These are phyloP conservation scores for Lactarius sanguifluus DNA, from an alignment of 768 basidiomycete species.

Conservation along the genomic window DNA sequence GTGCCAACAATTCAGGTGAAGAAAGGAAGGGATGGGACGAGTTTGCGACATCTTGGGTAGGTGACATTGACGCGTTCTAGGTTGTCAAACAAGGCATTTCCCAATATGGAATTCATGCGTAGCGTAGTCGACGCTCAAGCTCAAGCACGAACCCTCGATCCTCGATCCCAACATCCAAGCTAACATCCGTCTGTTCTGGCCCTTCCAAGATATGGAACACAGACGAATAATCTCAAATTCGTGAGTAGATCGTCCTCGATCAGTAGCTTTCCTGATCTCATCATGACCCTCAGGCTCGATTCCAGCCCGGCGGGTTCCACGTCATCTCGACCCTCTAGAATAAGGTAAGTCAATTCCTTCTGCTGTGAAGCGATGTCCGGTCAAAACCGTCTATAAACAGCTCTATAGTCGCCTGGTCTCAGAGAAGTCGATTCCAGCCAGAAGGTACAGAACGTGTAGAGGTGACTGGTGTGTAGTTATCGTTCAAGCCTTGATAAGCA, in stretches of 20 bases:
- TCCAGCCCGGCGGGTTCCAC: neutral
- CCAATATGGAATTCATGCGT: neutral
- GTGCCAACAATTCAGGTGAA: too few relatives aligned
- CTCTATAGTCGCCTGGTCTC: neutral
- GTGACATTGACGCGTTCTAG: too few relatives aligned
- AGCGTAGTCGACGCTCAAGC: neutral
- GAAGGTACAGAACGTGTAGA: too few relatives aligned
- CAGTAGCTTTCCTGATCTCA: neutral
- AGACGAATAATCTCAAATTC: neutral
- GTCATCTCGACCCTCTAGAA: neutral
- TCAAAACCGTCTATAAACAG: neutral
- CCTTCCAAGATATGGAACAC: neutral
- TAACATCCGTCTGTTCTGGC: neutral
- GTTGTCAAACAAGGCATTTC: neutral
- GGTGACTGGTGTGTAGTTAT: neutral
- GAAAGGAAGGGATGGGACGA: too few relatives aligned
- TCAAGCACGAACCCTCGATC: neutral
- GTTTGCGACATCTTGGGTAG: too few relatives aligned
- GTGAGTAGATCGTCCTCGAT: neutral
- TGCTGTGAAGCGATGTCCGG: neutral
- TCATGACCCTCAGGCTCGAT: neutral
- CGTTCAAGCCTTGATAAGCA: neutral
- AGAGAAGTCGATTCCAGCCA: neutral
- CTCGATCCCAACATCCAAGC: neutral
- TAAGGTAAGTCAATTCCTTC: neutral